Evolutionary conservation across 2,329 filamentous ascomycete species (phyloP).

Genomic region (Coniochaeta sp.): DNA sequence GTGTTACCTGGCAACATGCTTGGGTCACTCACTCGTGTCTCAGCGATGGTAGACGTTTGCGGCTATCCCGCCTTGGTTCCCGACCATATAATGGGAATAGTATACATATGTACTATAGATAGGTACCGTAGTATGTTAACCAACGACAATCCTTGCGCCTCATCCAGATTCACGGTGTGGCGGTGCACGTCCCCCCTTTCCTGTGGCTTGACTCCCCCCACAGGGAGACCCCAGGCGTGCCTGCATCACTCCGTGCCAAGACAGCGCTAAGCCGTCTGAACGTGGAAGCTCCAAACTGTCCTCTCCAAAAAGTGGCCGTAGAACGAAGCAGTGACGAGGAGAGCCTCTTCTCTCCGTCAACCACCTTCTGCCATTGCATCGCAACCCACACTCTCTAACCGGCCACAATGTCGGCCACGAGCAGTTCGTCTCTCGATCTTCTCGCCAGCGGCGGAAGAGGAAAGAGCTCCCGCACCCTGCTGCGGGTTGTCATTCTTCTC

Average conservation of each 20-base stretch:
- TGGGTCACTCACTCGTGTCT: too few relatives aligned
- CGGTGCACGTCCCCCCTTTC: not conserved
- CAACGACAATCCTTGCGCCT: too few relatives aligned
- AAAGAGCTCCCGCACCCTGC: slow-evolving; percentile 73
- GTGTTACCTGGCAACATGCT: not conserved
- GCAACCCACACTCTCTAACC: slow-evolving; percentile 4
- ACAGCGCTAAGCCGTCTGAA: not conserved
- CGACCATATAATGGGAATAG: too few relatives aligned
- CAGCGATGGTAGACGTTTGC: too few relatives aligned
- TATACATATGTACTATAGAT: too few relatives aligned
- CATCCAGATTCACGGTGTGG: not conserved
- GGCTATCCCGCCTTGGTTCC: too few relatives aligned
- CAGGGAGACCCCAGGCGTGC: not conserved
- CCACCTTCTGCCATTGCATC: slow-evolving; percentile 1
- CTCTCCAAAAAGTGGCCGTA: slow-evolving; percentile 9
- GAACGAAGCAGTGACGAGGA: slow-evolving; percentile 4
- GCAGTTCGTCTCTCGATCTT: slow-evolving; percentile 32
- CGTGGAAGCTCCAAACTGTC: slow-evolving; percentile 14
- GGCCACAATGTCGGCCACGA: slow-evolving; percentile 34
- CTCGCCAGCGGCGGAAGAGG: slow-evolving; percentile 73
- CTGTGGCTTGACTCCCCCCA: slow-evolving; percentile 1
- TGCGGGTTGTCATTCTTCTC: slow-evolving; percentile 82
- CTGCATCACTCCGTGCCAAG: slow-evolving; percentile 4
- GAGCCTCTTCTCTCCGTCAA: not conserved
- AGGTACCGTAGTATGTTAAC: too few relatives aligned